phyloP scores from a whole-genome alignment of 208 protist genomes.

The Histomonas meleagridis region DNA sequence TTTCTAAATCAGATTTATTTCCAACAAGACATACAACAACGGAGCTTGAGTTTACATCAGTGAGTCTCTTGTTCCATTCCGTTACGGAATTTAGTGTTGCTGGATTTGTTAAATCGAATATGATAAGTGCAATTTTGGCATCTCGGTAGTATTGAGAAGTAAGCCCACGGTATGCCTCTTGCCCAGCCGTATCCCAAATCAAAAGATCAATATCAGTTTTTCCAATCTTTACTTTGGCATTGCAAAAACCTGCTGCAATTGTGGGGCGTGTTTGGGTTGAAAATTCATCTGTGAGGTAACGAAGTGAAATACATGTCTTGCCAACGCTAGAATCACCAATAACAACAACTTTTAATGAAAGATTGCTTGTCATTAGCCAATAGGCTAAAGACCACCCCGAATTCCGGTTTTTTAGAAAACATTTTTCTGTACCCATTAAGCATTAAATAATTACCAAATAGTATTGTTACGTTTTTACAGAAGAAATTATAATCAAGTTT shows the following conservation, averaged over 20 bases:
- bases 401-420: no score
- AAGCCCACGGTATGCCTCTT: conserved; percentile 18
- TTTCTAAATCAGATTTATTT: conserved; percentile 6
- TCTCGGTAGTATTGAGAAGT: conserved; percentile 24
- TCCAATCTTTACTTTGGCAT: conserved; percentile 25
- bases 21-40: neutral
- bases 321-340: conserved; percentile 26
- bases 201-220: conserved; percentile 29
- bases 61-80: neutral
- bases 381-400: no score
- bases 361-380: no score
- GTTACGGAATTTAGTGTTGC: conserved; percentile 13
- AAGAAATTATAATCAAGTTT: no score
- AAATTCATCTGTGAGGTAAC: conserved; percentile 5
- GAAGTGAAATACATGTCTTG: neutral
- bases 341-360: conserved; percentile 27
- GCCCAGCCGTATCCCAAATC: conserved; percentile 23
- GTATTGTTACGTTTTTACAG: no score
- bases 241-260: conserved; percentile 30
- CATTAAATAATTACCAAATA: no score
- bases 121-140: neutral
- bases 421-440: no score
- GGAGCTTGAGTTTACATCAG: neutral
- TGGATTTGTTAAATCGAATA: conserved; percentile 33
- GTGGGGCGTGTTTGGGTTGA: conserved; percentile 21